Conservation (phyloP, 2,329 filamentous ascomycete genomes). For the Lojkania enalia region DNA sequence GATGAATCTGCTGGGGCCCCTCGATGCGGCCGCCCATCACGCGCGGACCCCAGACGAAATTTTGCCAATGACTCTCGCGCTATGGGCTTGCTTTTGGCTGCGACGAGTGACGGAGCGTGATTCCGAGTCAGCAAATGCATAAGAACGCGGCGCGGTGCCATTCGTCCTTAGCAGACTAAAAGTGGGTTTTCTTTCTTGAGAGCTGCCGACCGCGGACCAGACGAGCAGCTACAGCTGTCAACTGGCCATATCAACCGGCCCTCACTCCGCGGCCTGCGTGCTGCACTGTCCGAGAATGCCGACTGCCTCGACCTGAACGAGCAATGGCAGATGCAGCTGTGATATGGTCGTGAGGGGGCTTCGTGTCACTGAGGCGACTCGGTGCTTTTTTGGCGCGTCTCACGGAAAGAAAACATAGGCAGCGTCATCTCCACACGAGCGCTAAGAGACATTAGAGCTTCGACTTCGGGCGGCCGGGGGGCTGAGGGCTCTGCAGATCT, state of each 20-base stretch:
- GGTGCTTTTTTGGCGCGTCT: too few species aligned
- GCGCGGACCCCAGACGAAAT: neutral
- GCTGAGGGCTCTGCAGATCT: too few species aligned
- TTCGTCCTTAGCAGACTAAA: constrained; percentile 33
- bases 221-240: neutral
- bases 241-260: neutral
- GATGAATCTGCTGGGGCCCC: neutral
- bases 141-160: constrained; percentile 37
- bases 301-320: neutral
- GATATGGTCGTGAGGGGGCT: neutral
- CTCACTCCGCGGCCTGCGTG: too few species aligned
- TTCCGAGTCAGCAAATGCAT: constrained; percentile 32
- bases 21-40: constrained; percentile 1
- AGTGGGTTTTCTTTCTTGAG: constrained; percentile 19
- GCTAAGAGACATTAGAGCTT: too few species aligned
- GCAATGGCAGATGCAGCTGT: neutral
- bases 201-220: neutral
- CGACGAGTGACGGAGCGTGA: constrained; percentile 9
- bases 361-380: neutral
- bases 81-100: constrained; percentile 10
- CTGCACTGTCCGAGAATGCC: too few species aligned
- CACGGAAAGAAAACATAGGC: neutral
- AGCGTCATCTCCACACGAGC: neutral
- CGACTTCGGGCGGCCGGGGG: too few species aligned
- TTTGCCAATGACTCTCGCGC: neutral